Evolutionary conservation across 768 basidiomycete species (phyloP).

Genomic region (Chiua virens): DNA sequence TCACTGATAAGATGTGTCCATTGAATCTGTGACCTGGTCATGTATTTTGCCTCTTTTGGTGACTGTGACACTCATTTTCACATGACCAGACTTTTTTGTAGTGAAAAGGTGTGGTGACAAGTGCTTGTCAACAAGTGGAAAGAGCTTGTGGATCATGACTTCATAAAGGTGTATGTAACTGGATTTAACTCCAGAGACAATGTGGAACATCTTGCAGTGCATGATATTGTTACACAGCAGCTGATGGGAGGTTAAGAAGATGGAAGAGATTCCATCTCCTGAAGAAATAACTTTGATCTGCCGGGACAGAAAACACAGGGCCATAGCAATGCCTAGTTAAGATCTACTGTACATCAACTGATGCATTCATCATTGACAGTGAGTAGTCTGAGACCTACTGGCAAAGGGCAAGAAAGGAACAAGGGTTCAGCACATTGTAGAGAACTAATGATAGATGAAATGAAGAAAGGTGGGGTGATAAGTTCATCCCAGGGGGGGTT

Average conservation of each 20-base stretch:
- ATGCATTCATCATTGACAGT: not conserved
- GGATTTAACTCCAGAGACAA: slow-evolving; percentile 10
- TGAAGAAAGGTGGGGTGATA: too few species aligned
- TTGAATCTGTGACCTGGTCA: too few species aligned
- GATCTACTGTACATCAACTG: slow-evolving; percentile 1
- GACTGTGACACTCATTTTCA: too few species aligned
- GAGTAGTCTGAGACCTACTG: slow-evolving; percentile 16
- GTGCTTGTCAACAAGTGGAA: slow-evolving; percentile 20
- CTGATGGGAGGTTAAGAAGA: slow-evolving; percentile 2
- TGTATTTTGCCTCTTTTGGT: too few species aligned
- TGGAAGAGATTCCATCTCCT: slow-evolving; percentile 6
- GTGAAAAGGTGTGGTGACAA: slow-evolving; percentile 15
- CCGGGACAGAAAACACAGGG: slow-evolving; percentile 15
- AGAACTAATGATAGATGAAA: too few species aligned
- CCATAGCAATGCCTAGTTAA: slow-evolving; percentile 17
- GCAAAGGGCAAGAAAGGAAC: slow-evolving; percentile 17
- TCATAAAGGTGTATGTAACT: slow-evolving; percentile 9
- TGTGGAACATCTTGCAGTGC: slow-evolving; percentile 10
- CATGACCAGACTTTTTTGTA: slow-evolving; percentile 12
- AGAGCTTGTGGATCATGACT: slow-evolving; percentile 20
- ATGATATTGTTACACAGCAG: slow-evolving; percentile 11
- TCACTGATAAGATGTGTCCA: too few species aligned
- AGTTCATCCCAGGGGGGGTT: too few species aligned
- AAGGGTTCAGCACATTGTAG: slow-evolving; percentile 14
- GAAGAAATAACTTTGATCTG: slow-evolving; percentile 17